Evolutionary conservation across 208 protist species (phyloP), one percentile per base, ranked within the genome.

Genomic region (Acanthamoeba healyi): DNA sequence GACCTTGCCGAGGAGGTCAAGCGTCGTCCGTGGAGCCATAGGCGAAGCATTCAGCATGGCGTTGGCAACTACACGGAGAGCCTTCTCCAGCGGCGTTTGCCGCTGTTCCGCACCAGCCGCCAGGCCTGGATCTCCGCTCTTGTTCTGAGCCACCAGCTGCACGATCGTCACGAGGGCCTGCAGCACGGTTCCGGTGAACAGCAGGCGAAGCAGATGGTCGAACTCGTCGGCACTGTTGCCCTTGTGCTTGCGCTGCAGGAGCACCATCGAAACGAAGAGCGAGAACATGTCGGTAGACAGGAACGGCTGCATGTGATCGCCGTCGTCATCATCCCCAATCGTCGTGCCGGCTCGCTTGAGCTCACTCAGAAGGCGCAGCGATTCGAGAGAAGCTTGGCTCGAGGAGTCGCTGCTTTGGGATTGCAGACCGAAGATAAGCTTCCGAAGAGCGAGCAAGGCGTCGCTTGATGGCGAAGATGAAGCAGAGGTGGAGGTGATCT

Each of bases 141-240:
- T 24, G 32, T 4, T 22, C 26, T 44, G 34, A 2, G 58, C 19
- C 42, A 22, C 26, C 29, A 58, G 74, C 74, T 56, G 74, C 42
- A 84, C 24, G 42, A 84, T 29, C 32, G 74, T 56, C 1, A 84
- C 10, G n/a, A 84, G 9, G 29, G 74, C 74, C 74, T 84, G 74
- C 74, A 84, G 38, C 42, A 56, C 74, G 74, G 38, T 84, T 40
- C 42, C 46, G 42, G 58, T 44, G 26, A 84, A n/a, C 74, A 84
- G 74, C 26, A 84, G 74, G 22, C 74, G 74, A 0, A 84, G 15
- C 2, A 84, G 44, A 29, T 84, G 7, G 40, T 56, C 44, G 22
- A 67, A n/a, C 5, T 67, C 58, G n/a, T 67, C 58, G n/a, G 3
- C n/a, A 10, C 58, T 9, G 29, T 22, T 4, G 54, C 54, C 54